A percentile compares a stretch with the other conserved stretches of the same genome.
Conservation (phyloP, 2,329 filamentous ascomycete species). For the Alternaria ethzedia region DNA sequence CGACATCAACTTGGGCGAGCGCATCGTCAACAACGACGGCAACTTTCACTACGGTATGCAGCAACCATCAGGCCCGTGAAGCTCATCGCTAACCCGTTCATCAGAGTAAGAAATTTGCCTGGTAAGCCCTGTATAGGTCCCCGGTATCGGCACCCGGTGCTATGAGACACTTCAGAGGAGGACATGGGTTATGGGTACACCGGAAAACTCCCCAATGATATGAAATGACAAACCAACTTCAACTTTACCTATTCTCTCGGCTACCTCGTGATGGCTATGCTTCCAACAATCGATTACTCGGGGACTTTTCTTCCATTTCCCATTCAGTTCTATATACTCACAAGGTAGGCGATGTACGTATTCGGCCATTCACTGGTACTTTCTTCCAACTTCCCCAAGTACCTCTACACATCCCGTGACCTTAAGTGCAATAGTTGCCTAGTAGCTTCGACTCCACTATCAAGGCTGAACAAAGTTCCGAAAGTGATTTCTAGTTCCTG, state of each 20-base stretch:
- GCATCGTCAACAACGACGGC: slow-evolving; percentile 61
- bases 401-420: neutral
- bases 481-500: neutral
- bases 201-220: neutral
- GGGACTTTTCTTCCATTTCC: neutral
- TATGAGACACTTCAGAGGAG: neutral
- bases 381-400: neutral
- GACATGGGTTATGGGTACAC: neutral
- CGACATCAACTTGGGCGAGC: slow-evolving; percentile 64
- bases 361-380: neutral
- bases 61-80: neutral
- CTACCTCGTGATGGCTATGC: neutral
- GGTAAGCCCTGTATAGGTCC: neutral
- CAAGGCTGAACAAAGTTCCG: neutral
- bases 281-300: neutral
- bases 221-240: neutral
- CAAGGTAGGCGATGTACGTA: neutral
- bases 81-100: neutral
- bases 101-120: neutral
- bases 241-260: neutral
- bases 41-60: slow-evolving; percentile 27
- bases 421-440: neutral
- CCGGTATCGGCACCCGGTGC: neutral
- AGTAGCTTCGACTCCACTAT: neutral
- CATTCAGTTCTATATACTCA: neutral